These are phyloP conservation scores for Cercospora canescens DNA, from an alignment of 2,329 filamentous ascomycete genomes.

Conservation along the genomic window DNA sequence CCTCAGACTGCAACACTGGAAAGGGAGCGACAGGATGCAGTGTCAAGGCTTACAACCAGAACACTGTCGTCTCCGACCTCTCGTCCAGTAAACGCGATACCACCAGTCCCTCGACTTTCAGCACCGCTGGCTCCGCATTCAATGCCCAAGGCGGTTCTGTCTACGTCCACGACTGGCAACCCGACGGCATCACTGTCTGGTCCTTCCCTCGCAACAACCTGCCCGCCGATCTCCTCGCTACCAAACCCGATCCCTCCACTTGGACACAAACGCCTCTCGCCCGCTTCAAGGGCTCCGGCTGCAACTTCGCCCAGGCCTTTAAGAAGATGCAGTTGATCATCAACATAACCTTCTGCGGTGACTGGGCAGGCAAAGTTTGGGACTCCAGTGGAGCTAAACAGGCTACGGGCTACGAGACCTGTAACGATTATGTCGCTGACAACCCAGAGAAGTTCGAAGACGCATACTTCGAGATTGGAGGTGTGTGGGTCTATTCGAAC, in stretches of 20 bases:
- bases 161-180: conserved; percentile 64
- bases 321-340: conserved; percentile 73
- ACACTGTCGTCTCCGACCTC: conserved; percentile 38
- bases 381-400: conserved; percentile 58
- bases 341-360: conserved; percentile 82
- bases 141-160: conserved; percentile 50
- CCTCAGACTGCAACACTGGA: conserved; percentile 33
- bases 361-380: conserved; percentile 80
- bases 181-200: conserved; percentile 70
- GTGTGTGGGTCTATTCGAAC: conserved; percentile 59
- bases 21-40: conserved; percentile 50
- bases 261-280: conserved; percentile 69
- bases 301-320: conserved; percentile 72
- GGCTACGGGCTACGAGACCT: conserved; percentile 59
- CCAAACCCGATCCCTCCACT: conserved; percentile 61
- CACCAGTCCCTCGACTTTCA: conserved; percentile 19
- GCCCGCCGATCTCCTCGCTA: conserved; percentile 62
- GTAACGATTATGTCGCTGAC: conserved; percentile 68
- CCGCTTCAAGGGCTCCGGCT: conserved; percentile 63
- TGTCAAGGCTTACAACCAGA: conserved; percentile 51
- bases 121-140: conserved; percentile 51
- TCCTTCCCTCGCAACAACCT: conserved; percentile 73
- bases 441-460: conserved; percentile 71
- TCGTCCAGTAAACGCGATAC: conserved; percentile 15
- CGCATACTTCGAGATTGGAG: conserved; percentile 77